Evolutionary conservation across 176 grass and related monocot species (phyloP).

Genomic region (Zizania latifolia): DNA sequence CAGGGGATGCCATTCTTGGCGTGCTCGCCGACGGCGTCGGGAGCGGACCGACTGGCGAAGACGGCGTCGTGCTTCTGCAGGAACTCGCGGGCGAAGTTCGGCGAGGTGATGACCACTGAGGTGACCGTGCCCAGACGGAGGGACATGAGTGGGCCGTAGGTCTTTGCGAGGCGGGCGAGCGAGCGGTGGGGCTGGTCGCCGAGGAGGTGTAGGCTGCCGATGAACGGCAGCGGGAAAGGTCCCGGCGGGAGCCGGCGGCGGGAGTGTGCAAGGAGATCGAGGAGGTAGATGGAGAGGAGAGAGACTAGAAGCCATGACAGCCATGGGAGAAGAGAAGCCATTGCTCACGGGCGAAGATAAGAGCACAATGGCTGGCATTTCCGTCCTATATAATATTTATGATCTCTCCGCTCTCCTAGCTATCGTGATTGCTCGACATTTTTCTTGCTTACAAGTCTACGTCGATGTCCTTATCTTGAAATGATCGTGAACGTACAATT

Average conservation of each 20-base stretch:
- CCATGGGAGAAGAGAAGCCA: not conserved
- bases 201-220: constrained; percentile 29
- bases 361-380: too few relatives aligned
- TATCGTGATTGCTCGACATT: too few relatives aligned
- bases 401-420: too few relatives aligned
- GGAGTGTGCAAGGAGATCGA: not conserved
- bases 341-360: too few relatives aligned
- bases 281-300: not conserved
- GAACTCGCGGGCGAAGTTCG: constrained; percentile 10
- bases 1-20: not conserved
- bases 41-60: not conserved
- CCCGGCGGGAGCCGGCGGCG: constrained; percentile 10
- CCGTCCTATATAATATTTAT: too few relatives aligned
- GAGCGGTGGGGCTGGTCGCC: constrained; percentile 25
- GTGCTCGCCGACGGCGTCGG: not conserved
- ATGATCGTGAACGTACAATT: too few relatives aligned
- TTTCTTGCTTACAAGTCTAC: too few relatives aligned
- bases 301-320: constrained; percentile 13
- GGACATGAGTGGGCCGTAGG: constrained; percentile 21
- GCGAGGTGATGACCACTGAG: constrained; percentile 25
- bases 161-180: constrained; percentile 17
- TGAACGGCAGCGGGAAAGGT: not conserved
- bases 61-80: constrained; percentile 34
- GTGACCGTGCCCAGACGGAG: constrained; percentile 29
- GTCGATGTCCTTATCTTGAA: too few relatives aligned